Evolutionary conservation across 2,329 filamentous ascomycete genomes (phyloP).

Genomic region (Malbranchea zuffiana): DNA sequence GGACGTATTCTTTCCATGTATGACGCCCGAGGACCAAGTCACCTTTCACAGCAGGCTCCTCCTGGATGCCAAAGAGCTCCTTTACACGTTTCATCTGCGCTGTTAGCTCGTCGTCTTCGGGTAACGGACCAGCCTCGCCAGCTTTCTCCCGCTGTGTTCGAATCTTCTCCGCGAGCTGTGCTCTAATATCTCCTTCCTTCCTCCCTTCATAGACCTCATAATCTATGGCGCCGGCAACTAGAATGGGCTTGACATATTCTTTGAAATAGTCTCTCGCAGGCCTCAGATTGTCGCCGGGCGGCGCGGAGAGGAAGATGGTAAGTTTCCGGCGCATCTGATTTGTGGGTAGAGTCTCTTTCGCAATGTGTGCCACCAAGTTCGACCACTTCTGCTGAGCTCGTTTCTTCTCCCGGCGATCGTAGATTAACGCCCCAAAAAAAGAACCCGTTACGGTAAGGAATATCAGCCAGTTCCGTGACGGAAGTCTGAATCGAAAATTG

Average conservation of each 20-base stretch:
- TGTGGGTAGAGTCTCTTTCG: conserved; percentile 60
- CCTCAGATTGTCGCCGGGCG: conserved; percentile 75
- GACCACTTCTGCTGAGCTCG: conserved; percentile 78
- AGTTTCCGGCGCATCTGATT: conserved; percentile 70
- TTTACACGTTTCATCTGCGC: conserved; percentile 54
- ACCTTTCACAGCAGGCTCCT: conserved; percentile 64
- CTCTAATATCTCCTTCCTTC: conserved; percentile 83
- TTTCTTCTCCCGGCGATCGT: conserved; percentile 86
- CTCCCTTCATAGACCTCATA: conserved; percentile 93
- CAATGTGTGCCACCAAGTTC: conserved; percentile 71
- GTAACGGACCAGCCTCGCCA: conserved; percentile 41
- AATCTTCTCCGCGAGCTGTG: conserved; percentile 75
- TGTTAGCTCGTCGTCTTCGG: conserved; percentile 42
- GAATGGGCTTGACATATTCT: conserved; percentile 86
- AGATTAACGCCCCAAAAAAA: conserved; percentile 70
- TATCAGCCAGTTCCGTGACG: conserved; percentile 95
- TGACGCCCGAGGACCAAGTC: conserved; percentile 84
- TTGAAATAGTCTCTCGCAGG: conserved; percentile 88
- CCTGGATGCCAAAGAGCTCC: conserved; percentile 53
- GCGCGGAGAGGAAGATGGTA: conserved; percentile 73
- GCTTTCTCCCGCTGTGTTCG: conserved; percentile 53
- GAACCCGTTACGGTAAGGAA: conserved; percentile 72
- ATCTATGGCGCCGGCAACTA: conserved; percentile 81
- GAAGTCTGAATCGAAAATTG: conserved; percentile 69
- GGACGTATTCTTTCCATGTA: conserved; percentile 94